A percentile compares a stretch with the other conserved stretches of the same genome.
phyloP scores from a whole-genome alignment of 768 basidiomycete species.

The Porphyrellus cyaneotinctus region DNA sequence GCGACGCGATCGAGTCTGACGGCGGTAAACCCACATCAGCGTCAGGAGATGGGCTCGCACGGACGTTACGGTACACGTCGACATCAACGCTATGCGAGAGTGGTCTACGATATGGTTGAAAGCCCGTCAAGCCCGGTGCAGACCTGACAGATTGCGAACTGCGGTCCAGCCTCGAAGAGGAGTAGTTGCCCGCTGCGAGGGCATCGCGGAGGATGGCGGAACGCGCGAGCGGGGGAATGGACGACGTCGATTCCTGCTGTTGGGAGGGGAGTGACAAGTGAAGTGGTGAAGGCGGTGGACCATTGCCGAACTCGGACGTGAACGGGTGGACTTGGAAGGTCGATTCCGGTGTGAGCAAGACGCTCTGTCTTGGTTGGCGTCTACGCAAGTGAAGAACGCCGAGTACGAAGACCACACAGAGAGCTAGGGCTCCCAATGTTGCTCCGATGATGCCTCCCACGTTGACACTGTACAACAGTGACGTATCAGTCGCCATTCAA shows the following conservation, averaged over 20 bases:
- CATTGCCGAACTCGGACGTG: background rate
- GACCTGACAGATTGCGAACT: slow-evolving; percentile 1
- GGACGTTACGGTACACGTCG: background rate
- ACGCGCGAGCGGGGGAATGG: slow-evolving; percentile 6
- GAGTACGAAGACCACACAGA: background rate
- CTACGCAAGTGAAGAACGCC: slow-evolving; percentile 9
- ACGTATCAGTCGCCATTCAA: slow-evolving; percentile 1
- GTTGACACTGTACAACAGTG: slow-evolving; percentile 5
- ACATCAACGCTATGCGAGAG: background rate
- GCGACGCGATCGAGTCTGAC: background rate
- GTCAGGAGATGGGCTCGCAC: background rate
- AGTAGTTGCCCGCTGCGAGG: background rate
- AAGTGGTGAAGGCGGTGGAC: background rate
- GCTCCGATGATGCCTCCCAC: slow-evolving; percentile 14
- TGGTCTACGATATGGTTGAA: slow-evolving; percentile 6
- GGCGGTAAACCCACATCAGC: background rate
- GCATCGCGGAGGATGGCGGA: slow-evolving; percentile 15
- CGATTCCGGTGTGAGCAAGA: background rate
- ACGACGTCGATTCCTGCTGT: background rate
- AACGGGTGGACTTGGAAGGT: slow-evolving; percentile 4
- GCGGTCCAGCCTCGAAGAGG: background rate
- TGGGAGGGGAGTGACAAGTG: background rate
- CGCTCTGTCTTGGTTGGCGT: background rate
- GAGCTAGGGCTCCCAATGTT: slow-evolving; percentile 9
- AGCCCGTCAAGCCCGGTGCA: background rate